Percentiles rank a stretch among this genome's conserved stretches.
These are phyloP conservation scores for Jatropha multifida DNA, from an alignment of 441 rosid species.

Conservation along the genomic window DNA sequence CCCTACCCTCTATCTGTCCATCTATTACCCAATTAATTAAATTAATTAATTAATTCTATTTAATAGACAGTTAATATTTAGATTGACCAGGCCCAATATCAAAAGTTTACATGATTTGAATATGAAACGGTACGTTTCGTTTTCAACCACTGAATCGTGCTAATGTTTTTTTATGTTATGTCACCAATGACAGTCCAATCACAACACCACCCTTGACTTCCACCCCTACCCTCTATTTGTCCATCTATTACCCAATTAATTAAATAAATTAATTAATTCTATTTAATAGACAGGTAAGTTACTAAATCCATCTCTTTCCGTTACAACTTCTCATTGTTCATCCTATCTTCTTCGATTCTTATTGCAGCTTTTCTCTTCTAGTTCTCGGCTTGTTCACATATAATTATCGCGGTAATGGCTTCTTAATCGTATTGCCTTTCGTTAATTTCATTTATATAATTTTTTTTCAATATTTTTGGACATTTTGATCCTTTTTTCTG, in stretches of 20 bases:
- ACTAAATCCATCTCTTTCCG: neutral
- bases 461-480: neutral
- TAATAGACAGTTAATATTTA: too few species aligned
- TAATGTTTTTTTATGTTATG: neutral
- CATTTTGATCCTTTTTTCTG: neutral
- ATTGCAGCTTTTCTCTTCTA: neutral
- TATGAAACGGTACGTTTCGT: neutral
- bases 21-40: neutral
- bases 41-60: neutral
- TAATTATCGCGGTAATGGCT: neutral
- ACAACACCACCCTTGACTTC: neutral
- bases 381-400: neutral
- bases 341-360: conserved; percentile 7
- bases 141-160: neutral
- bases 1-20: neutral
- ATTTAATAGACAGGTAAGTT: neutral
- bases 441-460: neutral
- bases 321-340: neutral
- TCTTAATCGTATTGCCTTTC: neutral
- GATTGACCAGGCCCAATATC: too few species aligned
- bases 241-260: neutral
- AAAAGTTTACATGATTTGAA: neutral
- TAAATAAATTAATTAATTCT: neutral
- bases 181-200: conserved; percentile 8
- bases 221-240: neutral